Percentiles rank a stretch among this genome's conserved stretches.
These are phyloP conservation scores for Xanthoconium stramineum DNA, from an alignment of 768 basidiomycete genomes.

Conservation along the genomic window DNA sequence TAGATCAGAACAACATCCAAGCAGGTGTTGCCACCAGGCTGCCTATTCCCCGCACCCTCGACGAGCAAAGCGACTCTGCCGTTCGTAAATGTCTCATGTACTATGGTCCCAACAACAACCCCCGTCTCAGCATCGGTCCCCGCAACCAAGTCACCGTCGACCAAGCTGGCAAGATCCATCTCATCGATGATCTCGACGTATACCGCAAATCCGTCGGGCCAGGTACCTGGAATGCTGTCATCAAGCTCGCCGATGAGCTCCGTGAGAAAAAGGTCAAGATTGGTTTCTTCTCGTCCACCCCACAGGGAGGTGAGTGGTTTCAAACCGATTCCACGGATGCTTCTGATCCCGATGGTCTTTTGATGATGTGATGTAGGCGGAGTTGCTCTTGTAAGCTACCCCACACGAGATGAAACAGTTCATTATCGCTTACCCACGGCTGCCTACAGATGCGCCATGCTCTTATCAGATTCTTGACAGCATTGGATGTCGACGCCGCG, in stretches of 20 bases:
- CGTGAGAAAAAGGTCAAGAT: constrained; percentile 86
- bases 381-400: constrained; percentile 76
- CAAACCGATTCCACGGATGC: constrained; percentile 2
- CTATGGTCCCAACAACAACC: constrained; percentile 80
- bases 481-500: constrained; percentile 75
- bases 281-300: constrained; percentile 93
- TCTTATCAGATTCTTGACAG: constrained; percentile 78
- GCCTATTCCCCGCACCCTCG: constrained; percentile 72
- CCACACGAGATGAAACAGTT: constrained; percentile 15
- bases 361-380: constrained; percentile 55
- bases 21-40: constrained; percentile 53
- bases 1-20: constrained; percentile 37
- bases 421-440: constrained; percentile 14
- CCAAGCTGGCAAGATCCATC: constrained; percentile 79
- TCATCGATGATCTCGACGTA: constrained; percentile 78
- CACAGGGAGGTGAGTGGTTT: constrained; percentile 72
- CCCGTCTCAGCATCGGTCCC: constrained; percentile 75
- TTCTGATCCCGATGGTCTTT: constrained; percentile 21
- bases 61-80: constrained; percentile 84
- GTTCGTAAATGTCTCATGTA: constrained; percentile 83
- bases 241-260: constrained; percentile 79
- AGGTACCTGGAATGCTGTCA: constrained; percentile 79
- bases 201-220: constrained; percentile 70
- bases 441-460: constrained; percentile 83
- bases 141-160: constrained; percentile 89